Evolutionary conservation across 495 filamentous ascomycete genomes (phyloP).

Genomic region (Delitschia confertaspora): DNA sequence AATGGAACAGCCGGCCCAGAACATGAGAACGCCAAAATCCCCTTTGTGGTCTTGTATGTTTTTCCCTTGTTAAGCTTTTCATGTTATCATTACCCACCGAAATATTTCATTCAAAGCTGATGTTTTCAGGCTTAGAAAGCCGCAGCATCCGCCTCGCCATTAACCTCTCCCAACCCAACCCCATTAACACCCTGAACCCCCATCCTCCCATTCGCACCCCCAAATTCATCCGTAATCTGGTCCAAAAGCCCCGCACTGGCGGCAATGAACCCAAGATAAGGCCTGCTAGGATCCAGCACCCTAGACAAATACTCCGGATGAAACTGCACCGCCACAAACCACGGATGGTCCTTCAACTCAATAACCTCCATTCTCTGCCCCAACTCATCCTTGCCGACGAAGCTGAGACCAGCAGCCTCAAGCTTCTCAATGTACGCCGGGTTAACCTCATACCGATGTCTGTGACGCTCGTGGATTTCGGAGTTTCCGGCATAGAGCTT

Average conservation of each 20-base stretch:
- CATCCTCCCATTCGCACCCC: slow-evolving; percentile 2
- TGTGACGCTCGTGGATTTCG: slow-evolving; percentile 52
- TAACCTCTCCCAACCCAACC: slow-evolving; percentile 3
- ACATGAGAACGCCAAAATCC: no score
- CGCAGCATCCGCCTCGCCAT: no score
- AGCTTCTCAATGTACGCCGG: slow-evolving; percentile 53
- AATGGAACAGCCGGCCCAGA: no score
- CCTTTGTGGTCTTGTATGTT: no score
- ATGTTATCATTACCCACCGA: no score
- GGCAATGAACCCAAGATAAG: slow-evolving; percentile 82
- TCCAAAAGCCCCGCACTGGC: slow-evolving; percentile 41
- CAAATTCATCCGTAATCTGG: slow-evolving; percentile 15
- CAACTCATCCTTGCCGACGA: slow-evolving; percentile 71
- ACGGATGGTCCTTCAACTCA: slow-evolving; percentile 83
- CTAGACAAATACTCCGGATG: slow-evolving; percentile 75
- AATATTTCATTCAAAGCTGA: no score
- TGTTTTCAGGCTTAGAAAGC: no score
- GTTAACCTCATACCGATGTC: slow-evolving; percentile 72
- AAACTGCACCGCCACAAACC: slow-evolving; percentile 83
- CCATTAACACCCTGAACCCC: slow-evolving; percentile 16
- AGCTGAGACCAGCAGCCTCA: slow-evolving; percentile 50
- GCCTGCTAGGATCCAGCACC: slow-evolving; percentile 64
- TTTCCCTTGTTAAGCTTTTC: no score
- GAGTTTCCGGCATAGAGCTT: slow-evolving; percentile 56
- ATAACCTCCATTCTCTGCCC: slow-evolving; percentile 86